phyloP scores from a whole-genome alignment of 1,284 basidiomycete genomes.

The Moesziomyces globuligerus region DNA sequence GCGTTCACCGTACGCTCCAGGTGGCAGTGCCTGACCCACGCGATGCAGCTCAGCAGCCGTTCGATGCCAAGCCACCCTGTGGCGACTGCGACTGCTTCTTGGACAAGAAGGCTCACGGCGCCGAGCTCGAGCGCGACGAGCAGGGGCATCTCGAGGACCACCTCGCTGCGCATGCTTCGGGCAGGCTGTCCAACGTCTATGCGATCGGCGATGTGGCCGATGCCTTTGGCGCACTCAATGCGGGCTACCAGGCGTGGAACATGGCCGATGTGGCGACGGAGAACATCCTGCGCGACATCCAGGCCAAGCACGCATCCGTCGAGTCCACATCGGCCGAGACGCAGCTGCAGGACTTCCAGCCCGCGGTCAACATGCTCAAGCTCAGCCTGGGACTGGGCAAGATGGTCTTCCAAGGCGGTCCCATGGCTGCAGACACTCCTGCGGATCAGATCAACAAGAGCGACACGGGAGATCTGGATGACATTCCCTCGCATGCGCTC shows the following conservation, averaged over 20 bases:
- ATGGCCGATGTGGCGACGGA: slow-evolving; percentile 65
- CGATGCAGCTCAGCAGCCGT: slow-evolving; percentile 55
- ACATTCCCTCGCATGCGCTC: background rate
- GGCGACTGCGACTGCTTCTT: slow-evolving; percentile 67
- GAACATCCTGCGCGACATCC: slow-evolving; percentile 61
- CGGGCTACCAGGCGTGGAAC: slow-evolving; percentile 66
- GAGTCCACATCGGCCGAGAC: slow-evolving; percentile 1
- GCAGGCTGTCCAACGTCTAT: slow-evolving; percentile 56
- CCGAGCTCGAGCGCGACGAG: slow-evolving; percentile 24
- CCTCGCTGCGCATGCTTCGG: slow-evolving; percentile 17
- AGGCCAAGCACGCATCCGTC: slow-evolving; percentile 11
- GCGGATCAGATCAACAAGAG: slow-evolving; percentile 17
- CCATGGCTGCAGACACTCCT: slow-evolving; percentile 28
- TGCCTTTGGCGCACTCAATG: slow-evolving; percentile 66
- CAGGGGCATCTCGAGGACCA: slow-evolving; percentile 23
- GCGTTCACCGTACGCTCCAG: slow-evolving; percentile 59
- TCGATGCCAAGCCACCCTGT: slow-evolving; percentile 58
- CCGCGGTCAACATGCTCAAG: slow-evolving; percentile 62
- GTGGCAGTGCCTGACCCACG: slow-evolving; percentile 57
- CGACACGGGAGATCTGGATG: slow-evolving; percentile 27
- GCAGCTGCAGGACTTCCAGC: slow-evolving; percentile 51
- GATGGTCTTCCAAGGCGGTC: slow-evolving; percentile 59
- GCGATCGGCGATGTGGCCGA: slow-evolving; percentile 66
- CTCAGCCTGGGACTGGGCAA: slow-evolving; percentile 59
- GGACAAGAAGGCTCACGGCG: slow-evolving; percentile 58